phyloP scores from a whole-genome alignment of 805 yeast species.

The Nakazawaea wyomingensis region DNA sequence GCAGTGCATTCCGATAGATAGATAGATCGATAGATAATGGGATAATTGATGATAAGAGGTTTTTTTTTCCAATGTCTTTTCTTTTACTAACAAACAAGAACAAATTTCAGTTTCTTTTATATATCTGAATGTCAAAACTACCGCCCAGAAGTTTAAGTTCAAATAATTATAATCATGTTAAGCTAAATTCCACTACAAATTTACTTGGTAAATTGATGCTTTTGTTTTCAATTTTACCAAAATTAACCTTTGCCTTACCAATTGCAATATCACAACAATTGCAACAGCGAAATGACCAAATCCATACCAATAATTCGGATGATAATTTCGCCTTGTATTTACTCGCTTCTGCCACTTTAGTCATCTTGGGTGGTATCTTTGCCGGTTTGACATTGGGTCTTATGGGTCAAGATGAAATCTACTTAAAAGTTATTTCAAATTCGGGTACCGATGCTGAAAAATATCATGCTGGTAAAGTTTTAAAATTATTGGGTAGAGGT shows the following conservation, averaged over 20 bases:
- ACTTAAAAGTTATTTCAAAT: slow-evolving; percentile 81
- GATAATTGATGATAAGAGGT: too few relatives aligned
- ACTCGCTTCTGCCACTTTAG: slow-evolving; percentile 52
- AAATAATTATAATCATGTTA: slow-evolving; percentile 6
- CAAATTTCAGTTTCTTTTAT: background rate
- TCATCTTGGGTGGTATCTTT: slow-evolving; percentile 81
- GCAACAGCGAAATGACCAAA: slow-evolving; percentile 6
- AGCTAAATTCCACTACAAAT: background rate
- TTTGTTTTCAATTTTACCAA: slow-evolving; percentile 21
- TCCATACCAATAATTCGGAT: slow-evolving; percentile 19
- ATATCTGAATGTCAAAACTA: slow-evolving; percentile 10
- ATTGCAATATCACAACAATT: slow-evolving; percentile 13
- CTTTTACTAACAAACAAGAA: background rate
- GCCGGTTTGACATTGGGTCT: slow-evolving; percentile 92
- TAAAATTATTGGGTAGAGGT: slow-evolving; percentile 68
- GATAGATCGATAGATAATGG: too few relatives aligned
- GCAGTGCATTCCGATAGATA: too few relatives aligned
- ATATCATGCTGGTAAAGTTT: slow-evolving; percentile 64
- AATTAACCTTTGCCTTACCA: slow-evolving; percentile 20
- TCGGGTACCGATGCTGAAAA: slow-evolving; percentile 77
- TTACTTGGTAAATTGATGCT: slow-evolving; percentile 12
- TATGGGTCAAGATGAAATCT: slow-evolving; percentile 98
- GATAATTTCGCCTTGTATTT: slow-evolving; percentile 42
- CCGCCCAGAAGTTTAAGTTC: slow-evolving; percentile 9
- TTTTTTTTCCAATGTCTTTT: too few relatives aligned